Evolutionary conservation across 1,284 basidiomycete species (phyloP), one percentile per base, ranked within the genome.

Genomic region (Meira miltonrushii): DNA sequence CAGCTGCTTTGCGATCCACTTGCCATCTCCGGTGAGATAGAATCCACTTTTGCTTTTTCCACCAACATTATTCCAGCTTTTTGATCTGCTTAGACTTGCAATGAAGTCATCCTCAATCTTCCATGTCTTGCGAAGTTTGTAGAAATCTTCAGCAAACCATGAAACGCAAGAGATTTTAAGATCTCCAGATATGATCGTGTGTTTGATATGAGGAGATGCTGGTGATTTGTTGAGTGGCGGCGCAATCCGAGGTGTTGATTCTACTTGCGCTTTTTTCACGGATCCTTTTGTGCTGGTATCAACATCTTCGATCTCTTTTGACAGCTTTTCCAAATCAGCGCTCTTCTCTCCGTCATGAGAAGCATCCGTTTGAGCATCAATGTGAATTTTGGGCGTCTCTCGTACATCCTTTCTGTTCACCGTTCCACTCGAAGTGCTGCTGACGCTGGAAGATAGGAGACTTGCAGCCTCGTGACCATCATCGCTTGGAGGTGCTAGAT

Each of bases 111-210:
- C 64, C n/a, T 44, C 52, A 23, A 72, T 58, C 1, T 69, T 71
- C 72, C 72, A 74, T 39, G 57, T 56, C 37, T 64, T 57, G 7
- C 72, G 68, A 25, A 74, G 59, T 33, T 65, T 62, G 8, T 66
- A 63, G 62, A 74, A 74, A 44, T 72, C 70, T 46, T 69, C 68
- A n/a, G 72, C 72, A 43, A 72, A 72, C 72, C 72, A 74, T 11
- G 69, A 67, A 37, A 71, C 65, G 57, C 72, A 74, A 9, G 72
- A 72, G 51, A 74, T 63, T 59, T 74, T 74, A 25, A 66, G 66
- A 39, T 43, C 59, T 46, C 69, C 65, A 19, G 67, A 71, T 15
- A 65, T 28, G 39, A 74, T 39, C 10, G 59, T 72, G 56, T 74
- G 71, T 62, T 74, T 74, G 61, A 74, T 64, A 61, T 74, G 71